These are phyloP conservation scores for Blastobotrys parvus DNA, from an alignment of 805 yeast species.

Conservation along the genomic window DNA sequence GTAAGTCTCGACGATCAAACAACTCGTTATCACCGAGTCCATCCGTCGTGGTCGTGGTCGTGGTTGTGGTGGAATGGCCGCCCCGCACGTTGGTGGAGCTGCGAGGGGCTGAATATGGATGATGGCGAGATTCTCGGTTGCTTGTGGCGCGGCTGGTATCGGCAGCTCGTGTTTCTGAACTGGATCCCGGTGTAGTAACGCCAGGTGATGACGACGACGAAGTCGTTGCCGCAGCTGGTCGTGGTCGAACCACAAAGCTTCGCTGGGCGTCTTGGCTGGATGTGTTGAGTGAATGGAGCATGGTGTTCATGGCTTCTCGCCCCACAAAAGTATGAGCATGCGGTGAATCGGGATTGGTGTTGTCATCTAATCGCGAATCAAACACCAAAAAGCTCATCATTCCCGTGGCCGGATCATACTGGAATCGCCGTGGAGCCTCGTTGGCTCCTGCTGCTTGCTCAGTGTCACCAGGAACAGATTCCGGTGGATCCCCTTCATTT, in stretches of 20 bases:
- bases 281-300: background rate
- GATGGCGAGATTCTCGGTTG: constrained; percentile 12
- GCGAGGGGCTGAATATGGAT: constrained; percentile 14
- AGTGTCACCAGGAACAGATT: background rate
- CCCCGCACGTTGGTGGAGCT: too few species aligned
- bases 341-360: constrained; percentile 1
- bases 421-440: background rate
- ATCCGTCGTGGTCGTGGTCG: too few species aligned
- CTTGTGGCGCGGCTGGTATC: background rate
- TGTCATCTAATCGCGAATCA: background rate
- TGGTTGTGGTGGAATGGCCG: too few species aligned
- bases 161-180: background rate
- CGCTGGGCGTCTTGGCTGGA: background rate
- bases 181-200: background rate
- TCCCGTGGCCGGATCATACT: background rate
- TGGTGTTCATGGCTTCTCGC: background rate
- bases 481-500: background rate
- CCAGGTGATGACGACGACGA: too few species aligned
- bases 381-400: background rate
- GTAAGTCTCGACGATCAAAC: constrained; percentile 17
- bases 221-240: background rate
- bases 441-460: background rate
- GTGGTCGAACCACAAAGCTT: background rate
- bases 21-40: too few species aligned
- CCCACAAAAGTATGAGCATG: background rate